Evolutionary conservation across 495 filamentous ascomycete genomes (phyloP).

Genomic region (Hypomontagnella submonticulosa): DNA sequence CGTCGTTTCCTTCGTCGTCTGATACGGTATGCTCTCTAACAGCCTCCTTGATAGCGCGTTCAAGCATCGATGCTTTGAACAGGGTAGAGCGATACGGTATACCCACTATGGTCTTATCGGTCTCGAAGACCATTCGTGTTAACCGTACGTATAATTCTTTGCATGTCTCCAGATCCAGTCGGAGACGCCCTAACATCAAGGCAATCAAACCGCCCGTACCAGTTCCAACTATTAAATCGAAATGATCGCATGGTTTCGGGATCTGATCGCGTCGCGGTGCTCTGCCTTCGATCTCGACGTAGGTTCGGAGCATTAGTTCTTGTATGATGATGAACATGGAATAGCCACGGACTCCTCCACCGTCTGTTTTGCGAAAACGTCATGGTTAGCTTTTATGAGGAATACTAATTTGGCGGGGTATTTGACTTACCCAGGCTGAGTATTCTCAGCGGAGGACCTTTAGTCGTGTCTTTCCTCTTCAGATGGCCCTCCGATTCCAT

Average conservation of each 20-base stretch:
- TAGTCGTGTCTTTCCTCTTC: conserved; percentile 88
- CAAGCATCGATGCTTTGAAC: conserved; percentile 95
- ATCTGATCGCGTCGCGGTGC: conserved; percentile 88
- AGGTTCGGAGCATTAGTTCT: conserved; percentile 94
- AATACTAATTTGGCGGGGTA: conserved; percentile 16
- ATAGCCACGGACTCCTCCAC: conserved; percentile 95
- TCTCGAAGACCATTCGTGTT: conserved; percentile 94
- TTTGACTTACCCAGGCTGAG: conserved; percentile 81
- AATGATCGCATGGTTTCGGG: conserved; percentile 97
- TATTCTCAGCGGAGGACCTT: conserved; percentile 90
- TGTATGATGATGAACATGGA: conserved; percentile 95
- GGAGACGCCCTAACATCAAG: conserved; percentile 92
- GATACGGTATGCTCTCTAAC: conserved; percentile 87
- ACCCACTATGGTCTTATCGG: conserved; percentile 95
- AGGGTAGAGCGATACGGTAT: conserved; percentile 93
- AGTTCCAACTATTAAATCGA: conserved; percentile 94
- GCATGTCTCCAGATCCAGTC: conserved; percentile 93
- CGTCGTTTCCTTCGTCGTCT: conserved; percentile 83
- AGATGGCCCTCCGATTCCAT: conserved; percentile 49
- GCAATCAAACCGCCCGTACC: conserved; percentile 96
- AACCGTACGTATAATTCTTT: conserved; percentile 95
- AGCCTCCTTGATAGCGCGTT: conserved; percentile 91
- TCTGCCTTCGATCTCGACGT: conserved; percentile 84
- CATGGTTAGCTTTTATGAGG: conserved; percentile 27
- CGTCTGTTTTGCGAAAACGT: conserved; percentile 67